Evolutionary conservation across 208 protist genomes (phyloP).

Genomic region (Wallacemonas sp.): DNA sequence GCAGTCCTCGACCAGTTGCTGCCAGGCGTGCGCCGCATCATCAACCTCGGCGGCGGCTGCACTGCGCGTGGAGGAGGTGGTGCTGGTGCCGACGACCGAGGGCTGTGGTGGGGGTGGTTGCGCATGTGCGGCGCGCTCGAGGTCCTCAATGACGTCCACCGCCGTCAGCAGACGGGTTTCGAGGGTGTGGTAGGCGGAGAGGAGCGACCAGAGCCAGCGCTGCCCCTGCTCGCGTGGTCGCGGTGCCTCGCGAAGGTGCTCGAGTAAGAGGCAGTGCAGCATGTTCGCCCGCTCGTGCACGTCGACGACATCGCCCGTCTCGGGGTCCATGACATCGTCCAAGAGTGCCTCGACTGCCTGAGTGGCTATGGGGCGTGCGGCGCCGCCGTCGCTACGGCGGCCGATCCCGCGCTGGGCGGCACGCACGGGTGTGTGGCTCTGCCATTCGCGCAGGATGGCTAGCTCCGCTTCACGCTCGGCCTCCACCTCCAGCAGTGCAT

Average conservation of each 20-base stretch:
- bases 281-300: constrained; percentile 56
- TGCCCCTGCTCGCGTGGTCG: constrained; percentile 45
- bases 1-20: constrained; percentile 9
- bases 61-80: too few relatives aligned
- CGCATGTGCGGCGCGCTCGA: background rate
- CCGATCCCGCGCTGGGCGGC: too few relatives aligned
- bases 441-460: background rate
- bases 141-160: constrained; percentile 37
- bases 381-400: too few relatives aligned
- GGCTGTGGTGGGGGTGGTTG: background rate
- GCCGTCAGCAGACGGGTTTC: constrained; percentile 67
- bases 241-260: constrained; percentile 44
- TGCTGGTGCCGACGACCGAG: too few relatives aligned
- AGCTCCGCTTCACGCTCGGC: constrained; percentile 1
- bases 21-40: background rate
- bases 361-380: too few relatives aligned
- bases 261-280: constrained; percentile 63
- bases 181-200: constrained; percentile 67
- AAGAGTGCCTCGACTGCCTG: constrained; percentile 24
- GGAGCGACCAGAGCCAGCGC: constrained; percentile 70
- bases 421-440: too few relatives aligned
- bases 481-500: constrained; percentile 10
- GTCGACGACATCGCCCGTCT: constrained; percentile 54
- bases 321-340: constrained; percentile 48
- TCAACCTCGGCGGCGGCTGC: constrained; percentile 13